Percentiles rank a stretch among this genome's conserved stretches.
phyloP scores from a whole-genome alignment of 2,329 filamentous ascomycete genomes.

The Venturia pyrina region DNA sequence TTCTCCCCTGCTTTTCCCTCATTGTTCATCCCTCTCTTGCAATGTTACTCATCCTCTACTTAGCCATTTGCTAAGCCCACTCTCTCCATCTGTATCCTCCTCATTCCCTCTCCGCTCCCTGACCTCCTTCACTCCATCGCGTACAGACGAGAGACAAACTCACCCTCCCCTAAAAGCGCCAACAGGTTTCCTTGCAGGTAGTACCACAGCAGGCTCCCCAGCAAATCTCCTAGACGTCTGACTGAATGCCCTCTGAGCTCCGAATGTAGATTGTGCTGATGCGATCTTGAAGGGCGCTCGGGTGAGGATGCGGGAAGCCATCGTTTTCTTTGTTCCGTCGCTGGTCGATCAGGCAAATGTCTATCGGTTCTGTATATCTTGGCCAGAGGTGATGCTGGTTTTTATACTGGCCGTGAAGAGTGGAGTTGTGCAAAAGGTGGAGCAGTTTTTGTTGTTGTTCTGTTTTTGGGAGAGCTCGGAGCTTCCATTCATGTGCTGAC shows the following conservation, averaged over 20 bases:
- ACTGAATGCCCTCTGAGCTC: neutral
- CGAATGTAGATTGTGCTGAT: neutral
- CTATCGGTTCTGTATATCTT: too few species aligned
- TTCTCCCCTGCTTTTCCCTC: neutral
- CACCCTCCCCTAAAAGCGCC: conserved; percentile 65
- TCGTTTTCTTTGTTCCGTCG: neutral
- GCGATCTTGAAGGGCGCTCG: neutral
- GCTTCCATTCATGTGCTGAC: too few species aligned
- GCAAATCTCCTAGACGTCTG: neutral
- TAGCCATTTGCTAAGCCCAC: neutral
- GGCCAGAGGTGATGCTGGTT: neutral
- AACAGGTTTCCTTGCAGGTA: conserved; percentile 54
- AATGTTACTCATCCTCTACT: neutral
- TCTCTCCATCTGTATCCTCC: neutral
- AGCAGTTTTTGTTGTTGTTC: neutral
- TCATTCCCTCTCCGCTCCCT: too few species aligned
- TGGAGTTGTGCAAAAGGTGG: neutral
- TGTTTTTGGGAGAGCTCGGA: neutral
- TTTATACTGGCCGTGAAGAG: neutral
- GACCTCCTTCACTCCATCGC: neutral
- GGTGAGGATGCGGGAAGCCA: conserved; percentile 4
- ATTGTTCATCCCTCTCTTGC: neutral
- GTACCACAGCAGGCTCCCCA: conserved; percentile 16
- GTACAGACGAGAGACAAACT: conserved; percentile 25
- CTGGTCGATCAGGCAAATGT: neutral